Evolutionary conservation across 371 early-diverging fungal species (phyloP), one percentile per base, ranked within the genome.

Genomic region (Conidiobolus incongruus): DNA sequence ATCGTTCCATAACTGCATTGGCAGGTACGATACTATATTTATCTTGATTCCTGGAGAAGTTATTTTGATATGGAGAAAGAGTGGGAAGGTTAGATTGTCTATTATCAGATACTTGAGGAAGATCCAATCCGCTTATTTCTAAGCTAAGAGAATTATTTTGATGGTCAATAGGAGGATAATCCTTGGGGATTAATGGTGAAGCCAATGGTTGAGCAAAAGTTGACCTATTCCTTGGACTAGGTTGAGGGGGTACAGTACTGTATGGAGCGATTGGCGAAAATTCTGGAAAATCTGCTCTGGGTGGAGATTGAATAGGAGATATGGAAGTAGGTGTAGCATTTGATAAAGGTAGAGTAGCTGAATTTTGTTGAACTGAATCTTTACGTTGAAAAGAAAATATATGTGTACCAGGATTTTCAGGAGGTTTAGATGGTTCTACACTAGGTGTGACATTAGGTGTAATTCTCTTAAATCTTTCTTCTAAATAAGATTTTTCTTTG

Each of bases 401-500:
- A 13, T 33, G 45, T 24, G 46, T 22, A 26, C 15, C 30, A 7
- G 36, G 10, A 7, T 38, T 19, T 21, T 38, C 33, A n/a, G 29
- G 32, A 4, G n/a, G 20, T 26, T 7, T 17, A 2, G 35, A 8
- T 12, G 31, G 21, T 16, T 28, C 36, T 6, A 16, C 24, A 19
- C 24, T 32, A 21, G 47, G 39, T 0, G 44, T 46, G 15, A 45
- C 42, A 15, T 34, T 19, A 17, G 44, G 20, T n/a, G 32, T 43
- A 17, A n/a, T 47, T 16, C 48, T 20, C 17, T 41, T 40, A 26
- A 44, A 44, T 22, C 38, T 28, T 24, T 44, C 41, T 20, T 44
- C 50, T 5, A 42, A 21, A 22, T 88, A 68, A 12, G 68, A 62
- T 48, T 69, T 70, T 51, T 86, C 86, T 53, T 81, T 83, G 31